phyloP scores from a whole-genome alignment of 371 early-diverging fungal species.

The Syncephalastrum sp. region DNA sequence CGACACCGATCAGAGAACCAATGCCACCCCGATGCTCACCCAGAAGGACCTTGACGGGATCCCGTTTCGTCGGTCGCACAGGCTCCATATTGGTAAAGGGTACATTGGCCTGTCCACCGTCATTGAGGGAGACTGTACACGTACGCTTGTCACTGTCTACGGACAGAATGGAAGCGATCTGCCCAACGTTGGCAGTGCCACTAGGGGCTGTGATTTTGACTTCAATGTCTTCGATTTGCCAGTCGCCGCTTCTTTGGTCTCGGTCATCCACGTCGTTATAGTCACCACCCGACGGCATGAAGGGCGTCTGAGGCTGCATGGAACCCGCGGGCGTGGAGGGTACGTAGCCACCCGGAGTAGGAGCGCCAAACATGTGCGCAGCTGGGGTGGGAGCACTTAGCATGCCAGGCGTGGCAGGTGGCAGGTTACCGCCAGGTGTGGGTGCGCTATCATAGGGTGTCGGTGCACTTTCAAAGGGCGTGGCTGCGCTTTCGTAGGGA shows the following conservation, averaged over 20 bases:
- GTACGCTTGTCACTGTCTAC: constrained; percentile 46
- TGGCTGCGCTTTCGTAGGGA: constrained; percentile 35
- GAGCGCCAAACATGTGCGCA: constrained; percentile 38
- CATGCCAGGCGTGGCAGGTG: constrained; percentile 61
- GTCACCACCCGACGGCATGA: constrained; percentile 62
- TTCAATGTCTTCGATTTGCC: constrained; percentile 72
- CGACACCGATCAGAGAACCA: constrained; percentile 79
- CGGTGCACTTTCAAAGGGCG: constrained; percentile 35
- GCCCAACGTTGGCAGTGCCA: constrained; percentile 32
- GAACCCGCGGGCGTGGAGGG: constrained; percentile 56
- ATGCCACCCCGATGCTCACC: constrained; percentile 72
- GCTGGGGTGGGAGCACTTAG: constrained; percentile 37
- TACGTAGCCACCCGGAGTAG: constrained; percentile 46
- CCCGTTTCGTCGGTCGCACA: constrained; percentile 76
- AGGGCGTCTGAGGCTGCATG: constrained; percentile 60
- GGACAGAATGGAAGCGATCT: constrained; percentile 48
- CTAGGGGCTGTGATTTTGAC: constrained; percentile 41
- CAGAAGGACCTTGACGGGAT: constrained; percentile 71
- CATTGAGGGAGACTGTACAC: constrained; percentile 38
- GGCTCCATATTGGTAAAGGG: constrained; percentile 60
- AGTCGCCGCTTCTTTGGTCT: constrained; percentile 49
- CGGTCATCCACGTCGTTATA: constrained; percentile 43
- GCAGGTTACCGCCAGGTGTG: constrained; percentile 45
- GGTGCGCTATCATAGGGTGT: constrained; percentile 37
- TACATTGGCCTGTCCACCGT: constrained; percentile 33